phyloP scores from a whole-genome alignment of 345 rosid genomes.

The Pistacia atlantica region DNA sequence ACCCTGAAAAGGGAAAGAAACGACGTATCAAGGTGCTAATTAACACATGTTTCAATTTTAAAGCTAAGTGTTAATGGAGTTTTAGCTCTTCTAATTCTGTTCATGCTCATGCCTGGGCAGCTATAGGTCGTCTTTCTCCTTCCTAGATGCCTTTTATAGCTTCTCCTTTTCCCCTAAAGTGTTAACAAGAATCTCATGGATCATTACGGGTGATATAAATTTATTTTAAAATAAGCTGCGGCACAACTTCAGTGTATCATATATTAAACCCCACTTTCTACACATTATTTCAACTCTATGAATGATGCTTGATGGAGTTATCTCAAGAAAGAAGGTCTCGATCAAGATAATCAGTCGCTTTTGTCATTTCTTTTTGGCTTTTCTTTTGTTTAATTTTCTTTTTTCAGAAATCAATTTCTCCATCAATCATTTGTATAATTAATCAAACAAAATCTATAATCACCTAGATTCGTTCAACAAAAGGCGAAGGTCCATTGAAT shows the following conservation, averaged over 20 bases:
- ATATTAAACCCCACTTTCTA: background rate
- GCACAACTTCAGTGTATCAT: background rate
- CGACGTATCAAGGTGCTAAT: background rate
- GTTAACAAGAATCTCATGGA: slow-evolving; percentile 13
- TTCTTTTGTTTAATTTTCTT: background rate
- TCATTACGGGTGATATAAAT: background rate
- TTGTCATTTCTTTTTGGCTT: background rate
- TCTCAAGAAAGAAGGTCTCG: slow-evolving; percentile 1
- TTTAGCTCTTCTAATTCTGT: background rate
- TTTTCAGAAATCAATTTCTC: background rate
- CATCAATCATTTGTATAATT: too few relatives aligned
- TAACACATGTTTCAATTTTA: background rate
- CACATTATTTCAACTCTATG: slow-evolving; percentile 10
- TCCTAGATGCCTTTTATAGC: slow-evolving; percentile 7
- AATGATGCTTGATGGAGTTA: background rate
- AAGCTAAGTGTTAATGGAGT: background rate
- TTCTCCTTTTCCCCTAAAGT: slow-evolving; percentile 20
- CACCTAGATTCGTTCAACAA: background rate
- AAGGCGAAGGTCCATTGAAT: background rate
- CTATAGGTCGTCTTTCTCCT: background rate
- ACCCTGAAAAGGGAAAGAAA: background rate
- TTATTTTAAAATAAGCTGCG: background rate
- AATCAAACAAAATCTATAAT: too few relatives aligned
- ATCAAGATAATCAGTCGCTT: slow-evolving; percentile 2
- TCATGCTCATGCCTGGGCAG: background rate